Evolutionary conservation across 2,329 filamentous ascomycete genomes (phyloP).

Genomic region (Ophiobolus disseminans): DNA sequence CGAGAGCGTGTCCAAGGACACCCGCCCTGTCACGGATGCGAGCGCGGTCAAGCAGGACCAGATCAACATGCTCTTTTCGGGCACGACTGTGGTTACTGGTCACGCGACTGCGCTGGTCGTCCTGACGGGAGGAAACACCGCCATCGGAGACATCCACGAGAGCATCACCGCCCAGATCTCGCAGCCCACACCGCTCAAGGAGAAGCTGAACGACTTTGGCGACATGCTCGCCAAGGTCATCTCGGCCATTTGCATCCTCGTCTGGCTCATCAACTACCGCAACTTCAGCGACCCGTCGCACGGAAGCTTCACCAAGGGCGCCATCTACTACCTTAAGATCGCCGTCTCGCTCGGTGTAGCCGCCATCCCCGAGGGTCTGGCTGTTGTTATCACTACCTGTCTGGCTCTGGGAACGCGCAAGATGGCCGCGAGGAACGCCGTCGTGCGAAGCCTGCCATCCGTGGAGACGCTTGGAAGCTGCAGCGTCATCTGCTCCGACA

Average conservation of each 20-base stretch:
- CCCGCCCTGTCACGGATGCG: conserved; percentile 70
- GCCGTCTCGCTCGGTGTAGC: conserved; percentile 97
- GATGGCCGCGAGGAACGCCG: conserved; percentile 98
- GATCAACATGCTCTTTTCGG: conserved; percentile 97
- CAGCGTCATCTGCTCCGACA: conserved; percentile 99
- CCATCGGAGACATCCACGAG: conserved; percentile 98
- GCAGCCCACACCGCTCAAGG: conserved; percentile 94
- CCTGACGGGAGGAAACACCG: conserved; percentile 85
- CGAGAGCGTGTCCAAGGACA: conserved; percentile 92
- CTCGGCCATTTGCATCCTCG: conserved; percentile 91
- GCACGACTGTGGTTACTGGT: conserved; percentile 94
- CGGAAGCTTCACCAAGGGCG: conserved; percentile 92
- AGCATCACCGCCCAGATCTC: conserved; percentile 98
- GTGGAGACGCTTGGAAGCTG: conserved; percentile 98
- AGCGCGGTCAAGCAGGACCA: conserved; percentile 97
- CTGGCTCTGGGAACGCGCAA: conserved; percentile 94
- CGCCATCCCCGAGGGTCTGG: conserved; percentile 95
- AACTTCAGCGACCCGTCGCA: conserved; percentile 96
- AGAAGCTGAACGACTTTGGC: conserved; percentile 98
- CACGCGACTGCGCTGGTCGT: conserved; percentile 91
- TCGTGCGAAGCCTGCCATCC: conserved; percentile 93
- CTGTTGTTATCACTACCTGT: conserved; percentile 98
- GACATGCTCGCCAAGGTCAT: conserved; percentile 97
- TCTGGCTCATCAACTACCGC: conserved; percentile 98
- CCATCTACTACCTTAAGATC: conserved; percentile 99